A percentile compares a stretch with the other conserved stretches of the same genome.
These are phyloP conservation scores for Paecilomyces formosus DNA, from an alignment of 2,329 filamentous ascomycete species.

Conservation along the genomic window DNA sequence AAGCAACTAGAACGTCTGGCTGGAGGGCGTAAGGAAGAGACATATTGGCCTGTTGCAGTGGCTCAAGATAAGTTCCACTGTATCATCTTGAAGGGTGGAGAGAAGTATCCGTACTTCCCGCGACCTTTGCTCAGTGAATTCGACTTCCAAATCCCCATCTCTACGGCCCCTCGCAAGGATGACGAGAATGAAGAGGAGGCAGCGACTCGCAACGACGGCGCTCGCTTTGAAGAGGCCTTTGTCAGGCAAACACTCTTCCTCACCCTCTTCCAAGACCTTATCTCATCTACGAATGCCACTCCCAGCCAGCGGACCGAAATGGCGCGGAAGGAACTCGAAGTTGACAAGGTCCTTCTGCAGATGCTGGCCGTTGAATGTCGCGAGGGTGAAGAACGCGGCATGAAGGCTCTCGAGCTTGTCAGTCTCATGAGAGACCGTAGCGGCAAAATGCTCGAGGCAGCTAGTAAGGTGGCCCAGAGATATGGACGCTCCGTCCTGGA, in stretches of 20 bases:
- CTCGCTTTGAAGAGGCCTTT: constrained; percentile 69
- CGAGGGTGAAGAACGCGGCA: constrained; percentile 84
- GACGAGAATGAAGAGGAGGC: constrained; percentile 32
- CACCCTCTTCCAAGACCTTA: constrained; percentile 66
- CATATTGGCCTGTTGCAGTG: constrained; percentile 92
- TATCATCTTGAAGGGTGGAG: constrained; percentile 95
- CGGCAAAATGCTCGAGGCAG: constrained; percentile 86
- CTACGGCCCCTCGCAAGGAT: constrained; percentile 42
- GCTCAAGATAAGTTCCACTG: constrained; percentile 91
- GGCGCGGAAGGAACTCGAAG: constrained; percentile 66
- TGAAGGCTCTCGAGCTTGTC: constrained; percentile 91
- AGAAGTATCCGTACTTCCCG: constrained; percentile 88
- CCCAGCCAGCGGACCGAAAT: constrained; percentile 60
- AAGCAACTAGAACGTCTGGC: constrained; percentile 73
- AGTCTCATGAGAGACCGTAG: constrained; percentile 74
- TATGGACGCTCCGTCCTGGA: constrained; percentile 74
- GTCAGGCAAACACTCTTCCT: constrained; percentile 66
- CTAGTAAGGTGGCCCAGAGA: constrained; percentile 77
- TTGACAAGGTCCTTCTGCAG: constrained; percentile 86
- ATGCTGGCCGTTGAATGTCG: constrained; percentile 84
- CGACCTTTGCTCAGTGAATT: constrained; percentile 87
- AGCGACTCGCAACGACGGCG: constrained; percentile 23
- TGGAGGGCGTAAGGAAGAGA: constrained; percentile 76
- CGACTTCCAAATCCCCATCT: constrained; percentile 77
- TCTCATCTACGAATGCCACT: constrained; percentile 59